Conservation (phyloP, 163 green algal species). For the Scenedesmus sp. region DNA sequence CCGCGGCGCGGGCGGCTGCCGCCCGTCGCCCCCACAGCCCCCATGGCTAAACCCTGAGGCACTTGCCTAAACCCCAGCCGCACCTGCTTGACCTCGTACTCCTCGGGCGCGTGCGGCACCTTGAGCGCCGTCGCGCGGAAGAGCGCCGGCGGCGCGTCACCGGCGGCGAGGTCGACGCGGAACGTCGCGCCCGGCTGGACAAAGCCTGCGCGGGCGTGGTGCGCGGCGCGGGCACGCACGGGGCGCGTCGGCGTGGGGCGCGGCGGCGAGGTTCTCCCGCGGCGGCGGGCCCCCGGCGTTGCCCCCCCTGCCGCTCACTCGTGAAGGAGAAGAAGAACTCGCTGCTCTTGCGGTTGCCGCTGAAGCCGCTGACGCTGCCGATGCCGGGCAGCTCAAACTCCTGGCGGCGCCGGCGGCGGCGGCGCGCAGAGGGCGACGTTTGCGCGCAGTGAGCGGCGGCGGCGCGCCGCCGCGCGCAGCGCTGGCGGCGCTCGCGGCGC, state of each 20-base stretch:
- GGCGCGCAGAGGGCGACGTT: too few species aligned
- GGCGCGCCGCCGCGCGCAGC: not conserved
- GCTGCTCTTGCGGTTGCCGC: slow-evolving; percentile 64
- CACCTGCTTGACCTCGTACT: slow-evolving; percentile 87
- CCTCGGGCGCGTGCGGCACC: slow-evolving; percentile 62
- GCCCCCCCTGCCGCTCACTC: slow-evolving; percentile 31
- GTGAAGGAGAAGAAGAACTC: slow-evolving; percentile 87
- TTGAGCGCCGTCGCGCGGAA: slow-evolving; percentile 81
- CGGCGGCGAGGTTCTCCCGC: too few species aligned
- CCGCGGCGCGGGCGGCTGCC: too few species aligned
- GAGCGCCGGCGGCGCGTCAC: slow-evolving; percentile 56
- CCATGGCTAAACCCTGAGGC: too few species aligned
- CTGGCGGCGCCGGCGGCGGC: not conserved
- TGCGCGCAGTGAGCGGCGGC: too few species aligned
- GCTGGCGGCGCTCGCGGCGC: not conserved
- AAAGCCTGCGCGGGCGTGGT: slow-evolving; percentile 41
- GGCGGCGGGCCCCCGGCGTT: too few species aligned
- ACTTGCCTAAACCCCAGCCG: too few species aligned
- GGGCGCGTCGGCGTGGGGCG: too few species aligned
- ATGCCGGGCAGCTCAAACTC: slow-evolving; percentile 77
- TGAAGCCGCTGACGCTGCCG: slow-evolving; percentile 69
- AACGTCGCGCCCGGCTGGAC: slow-evolving; percentile 60
- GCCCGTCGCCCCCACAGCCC: too few species aligned
- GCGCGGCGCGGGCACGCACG: too few species aligned
- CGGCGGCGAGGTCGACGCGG: slow-evolving; percentile 53